These are phyloP conservation scores for Whalleya microplaca DNA, from an alignment of 2,329 filamentous ascomycete species.

Conservation along the genomic window DNA sequence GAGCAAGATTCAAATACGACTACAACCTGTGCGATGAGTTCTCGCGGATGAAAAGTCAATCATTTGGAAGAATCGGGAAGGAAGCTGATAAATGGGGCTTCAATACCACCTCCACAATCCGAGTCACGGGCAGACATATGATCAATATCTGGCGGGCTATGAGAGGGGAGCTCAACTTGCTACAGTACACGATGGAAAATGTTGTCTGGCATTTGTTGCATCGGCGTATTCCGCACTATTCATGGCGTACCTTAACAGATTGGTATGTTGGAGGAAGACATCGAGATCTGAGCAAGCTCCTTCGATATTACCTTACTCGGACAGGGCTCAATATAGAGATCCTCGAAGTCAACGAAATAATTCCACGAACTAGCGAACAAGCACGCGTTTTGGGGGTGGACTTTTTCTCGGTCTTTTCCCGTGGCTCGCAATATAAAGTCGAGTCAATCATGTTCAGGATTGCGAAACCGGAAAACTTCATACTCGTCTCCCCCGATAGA, in stretches of 20 bases:
- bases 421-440: conserved; percentile 97
- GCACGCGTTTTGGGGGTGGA: conserved; percentile 91
- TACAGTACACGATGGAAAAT: conserved; percentile 97
- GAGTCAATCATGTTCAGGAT: conserved; percentile 99
- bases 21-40: conserved; percentile 91
- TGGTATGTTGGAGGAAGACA: conserved; percentile 78
- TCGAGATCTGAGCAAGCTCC: conserved; percentile 71
- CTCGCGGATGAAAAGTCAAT: conserved; percentile 83
- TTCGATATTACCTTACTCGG: conserved; percentile 77
- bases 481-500: conserved; percentile 85
- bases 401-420: conserved; percentile 94
- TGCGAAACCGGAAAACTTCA: conserved; percentile 93
- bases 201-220: conserved; percentile 91
- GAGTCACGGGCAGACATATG: conserved; percentile 91
- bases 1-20: conserved; percentile 83
- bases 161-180: conserved; percentile 85
- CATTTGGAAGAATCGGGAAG: conserved; percentile 82
- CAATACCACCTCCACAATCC: conserved; percentile 88
- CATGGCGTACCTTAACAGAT: conserved; percentile 73
- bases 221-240: conserved; percentile 84
- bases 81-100: conserved; percentile 92
- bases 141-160: conserved; percentile 98
- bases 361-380: conserved; percentile 90
- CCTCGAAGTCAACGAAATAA: conserved; percentile 84
- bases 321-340: conserved; percentile 88